Percentiles rank a stretch among this genome's conserved stretches.
Conservation (phyloP, 495 filamentous ascomycete species). For the Neurospora terricola region DNA sequence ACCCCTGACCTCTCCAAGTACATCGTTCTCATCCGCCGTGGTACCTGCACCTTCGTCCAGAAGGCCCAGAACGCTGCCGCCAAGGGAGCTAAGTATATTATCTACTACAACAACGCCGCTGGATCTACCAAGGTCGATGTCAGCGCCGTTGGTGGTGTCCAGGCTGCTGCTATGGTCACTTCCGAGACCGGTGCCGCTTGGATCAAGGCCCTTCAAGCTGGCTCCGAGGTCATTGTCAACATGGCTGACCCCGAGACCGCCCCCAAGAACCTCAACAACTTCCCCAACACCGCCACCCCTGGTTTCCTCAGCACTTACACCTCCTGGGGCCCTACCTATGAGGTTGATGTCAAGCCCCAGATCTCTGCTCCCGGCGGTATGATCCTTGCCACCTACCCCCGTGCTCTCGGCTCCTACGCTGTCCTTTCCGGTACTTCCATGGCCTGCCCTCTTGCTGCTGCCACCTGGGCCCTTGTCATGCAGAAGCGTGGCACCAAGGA, state of each 20-base stretch:
- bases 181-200: slow-evolving; percentile 34
- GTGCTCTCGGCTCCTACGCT: slow-evolving; percentile 40
- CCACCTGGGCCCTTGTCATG: slow-evolving; percentile 43
- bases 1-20: slow-evolving; percentile 41
- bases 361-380: slow-evolving; percentile 43
- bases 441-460: slow-evolving; percentile 48
- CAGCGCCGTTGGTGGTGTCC: slow-evolving; percentile 17
- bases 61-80: slow-evolving; percentile 41
- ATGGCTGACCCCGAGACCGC: slow-evolving; percentile 33
- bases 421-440: slow-evolving; percentile 51
- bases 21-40: slow-evolving; percentile 46
- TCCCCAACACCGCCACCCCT: slow-evolving; percentile 27
- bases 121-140: slow-evolving; percentile 22
- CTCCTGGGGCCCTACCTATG: slow-evolving; percentile 47
- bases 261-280: slow-evolving; percentile 23
- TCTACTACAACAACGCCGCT: slow-evolving; percentile 41
- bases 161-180: slow-evolving; percentile 36
- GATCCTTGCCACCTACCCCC: slow-evolving; percentile 48
- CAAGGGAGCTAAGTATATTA: slow-evolving; percentile 44
- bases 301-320: slow-evolving; percentile 43
- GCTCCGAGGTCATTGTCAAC: slow-evolving; percentile 30
- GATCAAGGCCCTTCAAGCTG: slow-evolving; percentile 27
- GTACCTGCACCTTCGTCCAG: slow-evolving; percentile 38
- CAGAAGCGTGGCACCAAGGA: slow-evolving; percentile 39
- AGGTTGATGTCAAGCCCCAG: slow-evolving; percentile 45